These are phyloP conservation scores for Lentinus tigrinus DNA, from an alignment of 768 basidiomycete species.

Conservation along the genomic window DNA sequence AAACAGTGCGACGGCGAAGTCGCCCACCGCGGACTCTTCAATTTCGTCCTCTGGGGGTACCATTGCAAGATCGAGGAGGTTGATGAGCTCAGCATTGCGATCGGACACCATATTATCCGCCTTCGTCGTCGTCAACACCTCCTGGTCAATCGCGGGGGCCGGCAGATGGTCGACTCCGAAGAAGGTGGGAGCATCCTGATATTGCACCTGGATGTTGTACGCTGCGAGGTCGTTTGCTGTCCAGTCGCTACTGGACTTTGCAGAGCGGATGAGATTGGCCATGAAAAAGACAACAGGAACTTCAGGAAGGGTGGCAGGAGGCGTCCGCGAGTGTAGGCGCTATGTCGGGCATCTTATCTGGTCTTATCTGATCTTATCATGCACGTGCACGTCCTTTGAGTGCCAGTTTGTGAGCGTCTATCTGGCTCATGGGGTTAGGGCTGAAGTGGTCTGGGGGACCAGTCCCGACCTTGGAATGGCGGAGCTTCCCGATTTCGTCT, in stretches of 20 bases:
- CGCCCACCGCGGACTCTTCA: slow-evolving; percentile 15
- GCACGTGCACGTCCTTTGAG: no score
- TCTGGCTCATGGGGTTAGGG: no score
- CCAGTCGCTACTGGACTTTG: slow-evolving; percentile 9
- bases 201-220: neutral
- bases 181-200: slow-evolving; percentile 12
- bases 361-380: no score
- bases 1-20: slow-evolving; percentile 17
- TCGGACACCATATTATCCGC: slow-evolving; percentile 9
- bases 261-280: slow-evolving; percentile 5
- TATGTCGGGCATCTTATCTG: no score
- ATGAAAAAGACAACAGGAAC: neutral
- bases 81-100: neutral
- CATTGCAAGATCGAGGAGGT: slow-evolving; percentile 18
- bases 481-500: no score
- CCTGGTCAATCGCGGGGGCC: slow-evolving; percentile 1
- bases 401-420: no score
- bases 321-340: no score
- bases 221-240: slow-evolving; percentile 2
- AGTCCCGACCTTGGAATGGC: no score
- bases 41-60: neutral
- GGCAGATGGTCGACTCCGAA: slow-evolving; percentile 1
- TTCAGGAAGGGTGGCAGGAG: no score
- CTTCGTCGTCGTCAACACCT: slow-evolving; percentile 2
- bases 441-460: no score